Evolutionary conservation across 441 rosid species (phyloP).

Genomic region (Gossypium schwendimanii): DNA sequence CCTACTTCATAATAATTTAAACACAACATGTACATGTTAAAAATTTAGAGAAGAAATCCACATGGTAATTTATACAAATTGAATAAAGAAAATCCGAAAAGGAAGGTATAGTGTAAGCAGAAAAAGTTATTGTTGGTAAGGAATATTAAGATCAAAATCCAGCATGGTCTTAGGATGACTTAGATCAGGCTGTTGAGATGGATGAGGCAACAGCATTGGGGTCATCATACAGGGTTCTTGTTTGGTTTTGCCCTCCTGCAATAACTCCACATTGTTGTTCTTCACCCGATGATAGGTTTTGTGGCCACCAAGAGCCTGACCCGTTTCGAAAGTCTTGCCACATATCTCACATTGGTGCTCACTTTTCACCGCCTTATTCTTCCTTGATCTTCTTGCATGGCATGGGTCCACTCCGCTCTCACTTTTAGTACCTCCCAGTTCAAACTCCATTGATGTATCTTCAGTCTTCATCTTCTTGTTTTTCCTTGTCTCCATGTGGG

Average conservation of each 20-base stretch:
- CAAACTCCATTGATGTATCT: neutral
- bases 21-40: no score
- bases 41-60: no score
- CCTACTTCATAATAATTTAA: no score
- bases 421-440: neutral
- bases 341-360: neutral
- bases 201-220: neutral
- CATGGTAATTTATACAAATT: no score
- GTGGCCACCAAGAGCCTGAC: conserved; percentile 8
- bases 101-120: neutral
- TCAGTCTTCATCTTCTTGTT: neutral
- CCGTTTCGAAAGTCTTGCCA: neutral
- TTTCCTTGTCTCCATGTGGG: no score
- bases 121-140: neutral
- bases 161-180: neutral
- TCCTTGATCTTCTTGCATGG: neutral
- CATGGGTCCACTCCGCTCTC: neutral
- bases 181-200: neutral
- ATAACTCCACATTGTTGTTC: no score
- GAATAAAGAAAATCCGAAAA: no score
- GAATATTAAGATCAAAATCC: conserved; percentile 3
- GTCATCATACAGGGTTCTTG: neutral
- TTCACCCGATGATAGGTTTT: neutral
- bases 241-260: neutral
- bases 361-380: neutral